Base-by-base conservation (phyloP, 495 filamentous ascomycete genomes). In the Lasiosphaeria hispida region DNA sequence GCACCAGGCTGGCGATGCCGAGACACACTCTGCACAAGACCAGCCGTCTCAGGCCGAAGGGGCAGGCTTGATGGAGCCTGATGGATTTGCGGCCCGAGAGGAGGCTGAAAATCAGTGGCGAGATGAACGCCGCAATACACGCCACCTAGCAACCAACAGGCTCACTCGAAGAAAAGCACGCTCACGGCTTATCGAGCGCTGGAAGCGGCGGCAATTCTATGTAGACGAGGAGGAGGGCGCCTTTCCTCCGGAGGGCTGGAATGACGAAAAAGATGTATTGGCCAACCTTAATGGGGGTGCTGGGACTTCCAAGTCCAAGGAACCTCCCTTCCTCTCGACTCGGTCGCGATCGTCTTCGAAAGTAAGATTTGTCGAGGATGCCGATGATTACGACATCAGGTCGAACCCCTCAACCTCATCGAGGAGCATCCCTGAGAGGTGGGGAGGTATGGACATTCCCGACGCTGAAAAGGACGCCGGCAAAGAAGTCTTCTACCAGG, bases 401-500 rank as follows among this genome's bases (percentile, higher is more conserved):
- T 92, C 89, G 18, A 91, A 89, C 64, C 85, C 82, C 6, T 93
- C 90, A 18, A 90, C 87, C 1, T 92, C 90, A 6, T 92, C 88
- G 11, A 79, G 88, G 37, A 89, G 85, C 63, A 83, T 89, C n/a
- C 84, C 88, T 18, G 89, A 94, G 68, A 78, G 90, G 38, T 92
- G 89, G 90, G 90, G 85, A 37, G 90, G 85, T 8, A 89, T 89
- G 64, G 89, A 92, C 59, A 87, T 90, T 10, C 88, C 89, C 8
- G 88, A 90, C 48, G 84, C 85, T 13, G 92, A 96, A 63, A 80
- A 77, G 61, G 91, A 96, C 65, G 83, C 88, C 7, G 91, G 91
- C 34, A 90, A 88, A 60, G 94, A 97, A 64, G 84, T 96, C 13
- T 75, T 97, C 7, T 96, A 94, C 64, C 90, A 96, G 66, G 85